phyloP scores from a whole-genome alignment of 352 stramenopile genomes.

The Phytopythium cucurbitacearum region DNA sequence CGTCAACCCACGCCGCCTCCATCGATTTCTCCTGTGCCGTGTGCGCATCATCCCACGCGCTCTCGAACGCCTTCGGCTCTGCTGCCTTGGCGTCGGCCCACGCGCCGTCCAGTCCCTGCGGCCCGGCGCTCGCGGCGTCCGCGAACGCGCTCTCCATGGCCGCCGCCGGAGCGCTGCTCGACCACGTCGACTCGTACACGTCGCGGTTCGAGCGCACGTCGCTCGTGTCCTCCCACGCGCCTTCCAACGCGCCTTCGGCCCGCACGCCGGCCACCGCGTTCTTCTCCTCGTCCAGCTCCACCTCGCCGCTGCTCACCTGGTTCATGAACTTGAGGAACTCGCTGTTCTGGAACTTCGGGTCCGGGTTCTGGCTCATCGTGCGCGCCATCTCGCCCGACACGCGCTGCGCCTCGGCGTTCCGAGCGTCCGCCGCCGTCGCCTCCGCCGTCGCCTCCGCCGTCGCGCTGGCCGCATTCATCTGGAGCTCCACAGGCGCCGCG shows the following conservation, averaged over 20 bases:
- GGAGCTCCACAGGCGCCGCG: conserved; percentile 17
- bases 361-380: conserved; percentile 72
- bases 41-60: conserved; percentile 42
- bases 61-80: conserved; percentile 28
- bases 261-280: conserved; percentile 48
- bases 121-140: conserved; percentile 12
- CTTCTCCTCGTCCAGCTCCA: conserved; percentile 76
- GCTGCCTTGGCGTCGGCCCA: conserved; percentile 27
- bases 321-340: conserved; percentile 88
- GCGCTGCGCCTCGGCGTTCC: conserved; percentile 39
- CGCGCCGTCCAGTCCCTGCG: conserved; percentile 32
- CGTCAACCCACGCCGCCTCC: conserved; percentile 49
- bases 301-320: conserved; percentile 62
- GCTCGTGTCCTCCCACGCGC: conserved; percentile 44
- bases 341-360: conserved; percentile 83
- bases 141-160: conserved; percentile 57
- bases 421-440: conserved; percentile 9
- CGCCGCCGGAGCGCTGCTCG: conserved; percentile 22
- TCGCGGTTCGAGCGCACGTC: conserved; percentile 61
- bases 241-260: conserved; percentile 53
- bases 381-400: conserved; percentile 66
- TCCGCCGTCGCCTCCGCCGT: conserved; percentile 8
- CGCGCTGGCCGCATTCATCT: conserved; percentile 7
- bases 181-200: conserved; percentile 51
- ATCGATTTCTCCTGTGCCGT: conserved; percentile 49